Percentiles rank a stretch among this genome's conserved stretches.
Conservation (phyloP, 148 eudicot species). For the Amaranthus palmeri region DNA sequence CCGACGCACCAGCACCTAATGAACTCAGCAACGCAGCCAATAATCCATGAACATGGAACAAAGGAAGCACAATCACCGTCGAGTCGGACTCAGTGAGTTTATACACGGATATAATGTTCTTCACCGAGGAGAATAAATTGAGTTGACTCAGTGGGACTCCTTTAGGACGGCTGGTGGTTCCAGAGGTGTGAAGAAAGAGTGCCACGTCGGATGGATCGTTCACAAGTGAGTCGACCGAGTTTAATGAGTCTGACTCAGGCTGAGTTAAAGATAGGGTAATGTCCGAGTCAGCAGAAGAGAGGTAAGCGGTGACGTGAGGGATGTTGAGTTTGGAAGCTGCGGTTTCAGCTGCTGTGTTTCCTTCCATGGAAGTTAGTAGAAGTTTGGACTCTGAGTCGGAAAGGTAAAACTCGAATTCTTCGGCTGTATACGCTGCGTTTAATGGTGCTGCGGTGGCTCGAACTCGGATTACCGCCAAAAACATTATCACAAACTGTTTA, state of each 20-base stretch:
- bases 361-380: constrained; percentile 57
- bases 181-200: constrained; percentile 93
- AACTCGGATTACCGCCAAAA: constrained; percentile 76
- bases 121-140: constrained; percentile 61
- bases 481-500: constrained; percentile 73
- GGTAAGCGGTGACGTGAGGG: constrained; percentile 43
- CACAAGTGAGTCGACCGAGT: constrained; percentile 17
- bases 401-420: constrained; percentile 86
- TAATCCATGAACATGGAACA: constrained; percentile 89
- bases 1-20: constrained; percentile 71
- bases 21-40: constrained; percentile 67
- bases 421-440: constrained; percentile 76
- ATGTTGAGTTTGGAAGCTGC: constrained; percentile 59
- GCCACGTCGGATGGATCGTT: constrained; percentile 75
- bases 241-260: constrained; percentile 15
- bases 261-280: constrained; percentile 32
- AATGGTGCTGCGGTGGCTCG: constrained; percentile 88
- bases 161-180: constrained; percentile 94
- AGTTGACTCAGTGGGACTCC: constrained; percentile 86
- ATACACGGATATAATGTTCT: constrained; percentile 67
- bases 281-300: constrained; percentile 27
- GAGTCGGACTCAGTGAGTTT: constrained; percentile 72
- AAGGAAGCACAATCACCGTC: constrained; percentile 77
- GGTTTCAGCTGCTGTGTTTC: constrained; percentile 61
- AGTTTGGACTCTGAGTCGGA: constrained; percentile 85